Evolutionary conservation across 164 flowering plant genomes (phyloP).

Genomic region (Vitis cinerea): DNA sequence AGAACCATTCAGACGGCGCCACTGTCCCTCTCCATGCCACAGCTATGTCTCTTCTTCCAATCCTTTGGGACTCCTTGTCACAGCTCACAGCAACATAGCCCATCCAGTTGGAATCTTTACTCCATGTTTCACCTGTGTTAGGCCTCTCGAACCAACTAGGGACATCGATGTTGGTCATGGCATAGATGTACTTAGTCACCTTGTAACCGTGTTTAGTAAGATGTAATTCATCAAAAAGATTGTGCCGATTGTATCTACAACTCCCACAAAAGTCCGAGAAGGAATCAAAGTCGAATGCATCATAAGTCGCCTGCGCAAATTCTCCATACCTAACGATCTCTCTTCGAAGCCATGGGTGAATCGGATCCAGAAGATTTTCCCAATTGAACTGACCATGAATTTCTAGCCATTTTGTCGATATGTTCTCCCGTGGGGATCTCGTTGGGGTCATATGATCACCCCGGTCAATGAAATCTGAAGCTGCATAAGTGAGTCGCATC

Average conservation of each 20-base stretch:
- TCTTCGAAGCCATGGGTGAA: conserved; percentile 36
- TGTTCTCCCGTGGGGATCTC: conserved; percentile 35
- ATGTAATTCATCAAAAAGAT: conserved; percentile 32
- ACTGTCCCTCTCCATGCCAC: conserved; percentile 77
- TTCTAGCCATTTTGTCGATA: conserved; percentile 40
- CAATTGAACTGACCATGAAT: conserved; percentile 29
- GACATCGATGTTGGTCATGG: conserved; percentile 42
- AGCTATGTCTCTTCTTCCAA: conserved; percentile 69
- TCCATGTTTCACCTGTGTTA: conserved; percentile 32
- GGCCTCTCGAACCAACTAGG: conserved; percentile 38
- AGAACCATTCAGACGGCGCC: conserved; percentile 57
- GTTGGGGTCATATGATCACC: conserved; percentile 14
- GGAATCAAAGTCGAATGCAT: conserved; percentile 44
- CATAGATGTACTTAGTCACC: conserved; percentile 44
- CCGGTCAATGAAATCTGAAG: not conserved
- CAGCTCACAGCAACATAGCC: conserved; percentile 67
- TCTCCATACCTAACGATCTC: conserved; percentile 36
- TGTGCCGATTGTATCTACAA: conserved; percentile 29
- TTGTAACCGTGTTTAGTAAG: conserved; percentile 32
- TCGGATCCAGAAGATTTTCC: conserved; percentile 35
- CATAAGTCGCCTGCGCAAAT: conserved; percentile 32
- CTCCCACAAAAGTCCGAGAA: conserved; percentile 46
- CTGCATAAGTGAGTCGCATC: not conserved
- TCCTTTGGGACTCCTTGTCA: conserved; percentile 39
- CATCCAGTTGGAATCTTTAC: conserved; percentile 70